A percentile compares a stretch with the other conserved stretches of the same genome.
phyloP scores from a whole-genome alignment of 192 early-diverging fungal species.

The Umbelopsis vinacea region DNA sequence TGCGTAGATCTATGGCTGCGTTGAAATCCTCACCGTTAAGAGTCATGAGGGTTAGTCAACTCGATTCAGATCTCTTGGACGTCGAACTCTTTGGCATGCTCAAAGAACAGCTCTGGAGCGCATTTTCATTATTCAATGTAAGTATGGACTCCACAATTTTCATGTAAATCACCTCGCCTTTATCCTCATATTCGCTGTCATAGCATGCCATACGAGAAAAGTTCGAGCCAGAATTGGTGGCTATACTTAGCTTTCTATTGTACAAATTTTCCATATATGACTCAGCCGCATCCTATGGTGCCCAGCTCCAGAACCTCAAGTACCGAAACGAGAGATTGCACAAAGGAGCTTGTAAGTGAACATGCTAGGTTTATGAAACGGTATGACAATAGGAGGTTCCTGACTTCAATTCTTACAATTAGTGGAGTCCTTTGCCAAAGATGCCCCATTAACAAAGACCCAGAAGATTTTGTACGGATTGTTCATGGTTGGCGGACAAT shows the following conservation, averaged over 20 bases:
- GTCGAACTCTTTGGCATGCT: constrained; percentile 75
- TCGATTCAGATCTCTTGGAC: constrained; percentile 86
- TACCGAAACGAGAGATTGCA: constrained; percentile 74
- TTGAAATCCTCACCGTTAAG: constrained; percentile 57
- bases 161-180: not conserved
- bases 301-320: constrained; percentile 81
- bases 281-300: constrained; percentile 78
- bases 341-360: constrained; percentile 55
- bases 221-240: constrained; percentile 75
- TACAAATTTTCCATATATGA: constrained; percentile 78
- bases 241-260: constrained; percentile 68
- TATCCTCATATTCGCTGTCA: not conserved
- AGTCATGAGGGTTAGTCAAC: constrained; percentile 79
- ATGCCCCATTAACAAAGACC: constrained; percentile 57
- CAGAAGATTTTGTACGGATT: constrained; percentile 66
- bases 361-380: not conserved
- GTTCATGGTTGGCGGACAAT: constrained; percentile 74
- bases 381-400: constrained; percentile 29
- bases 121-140: constrained; percentile 73
- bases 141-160: not conserved
- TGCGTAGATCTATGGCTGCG: constrained; percentile 54
- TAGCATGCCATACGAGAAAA: constrained; percentile 62
- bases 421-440: constrained; percentile 65
- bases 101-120: constrained; percentile 74
- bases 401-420: not conserved